Evolutionary conservation across 257 asterid species (phyloP), one percentile per base, ranked within the genome.

Genomic region (Penstemon barbatus): DNA sequence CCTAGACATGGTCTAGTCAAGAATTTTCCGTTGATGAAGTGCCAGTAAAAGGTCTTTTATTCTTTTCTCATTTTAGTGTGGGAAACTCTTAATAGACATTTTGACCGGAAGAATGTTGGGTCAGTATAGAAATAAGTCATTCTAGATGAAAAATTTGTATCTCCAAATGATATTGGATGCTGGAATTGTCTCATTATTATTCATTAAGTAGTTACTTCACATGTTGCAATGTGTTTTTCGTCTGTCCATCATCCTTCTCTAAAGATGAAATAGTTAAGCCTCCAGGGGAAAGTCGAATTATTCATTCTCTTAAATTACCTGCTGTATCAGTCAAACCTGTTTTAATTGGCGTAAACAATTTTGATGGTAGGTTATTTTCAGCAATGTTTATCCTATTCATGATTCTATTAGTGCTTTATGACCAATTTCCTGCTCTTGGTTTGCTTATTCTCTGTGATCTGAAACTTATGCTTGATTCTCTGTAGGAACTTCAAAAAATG

Each of bases 401-500:
- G n/a, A 56, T 71, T 43, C 71, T 66, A 49, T 51, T 9, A 61
- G 25, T 68, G 71, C 44, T 54, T 10, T 15, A 37, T 38, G 43
- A 50, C 19, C 54, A 40, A 4, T 9, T 33, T 68, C 71, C 38
- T 70, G 37, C 40, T 56, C 13, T 52, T 49, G 58, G 41, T 64
- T 65, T 49, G 56, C 15, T 58, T 45, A 44, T 38, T 55, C 55
- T 2, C 13, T 72, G 45, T 19, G 74, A 55, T 53, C 65, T 59
- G 66, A 48, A 63, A 50, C 60, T 43, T 45, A 48, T 63, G 53
- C 65, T 55, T 57, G 9, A 53, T 76, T 65, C 52, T 65, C 33
- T 79, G 75, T 80, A 94, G 99, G 70, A 84, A 78, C 97, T 87
- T 85, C 96, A 80, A 62, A 64, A 80, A 66, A 71, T 86, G 81